These are phyloP conservation scores for Solanum lycopersicoides DNA, from an alignment of 257 asterid genomes.

Conservation along the genomic window DNA sequence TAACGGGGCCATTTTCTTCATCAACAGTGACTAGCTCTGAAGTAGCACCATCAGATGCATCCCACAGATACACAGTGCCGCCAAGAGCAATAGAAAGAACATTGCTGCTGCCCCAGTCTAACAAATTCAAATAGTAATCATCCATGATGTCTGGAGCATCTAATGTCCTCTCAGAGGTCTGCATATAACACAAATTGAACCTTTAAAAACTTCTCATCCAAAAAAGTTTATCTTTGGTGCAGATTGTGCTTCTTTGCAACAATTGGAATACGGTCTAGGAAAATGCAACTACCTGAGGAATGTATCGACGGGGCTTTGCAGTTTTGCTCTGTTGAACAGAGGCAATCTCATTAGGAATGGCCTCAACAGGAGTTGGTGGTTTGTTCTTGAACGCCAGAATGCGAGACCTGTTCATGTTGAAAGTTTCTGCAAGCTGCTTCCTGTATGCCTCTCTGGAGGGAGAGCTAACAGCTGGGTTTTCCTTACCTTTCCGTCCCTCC, in stretches of 20 bases:
- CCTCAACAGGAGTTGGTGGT: constrained; percentile 60
- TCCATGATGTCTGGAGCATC: constrained; percentile 92
- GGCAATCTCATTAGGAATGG: constrained; percentile 38
- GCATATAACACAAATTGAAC: constrained; percentile 11
- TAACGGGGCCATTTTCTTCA: constrained; percentile 79
- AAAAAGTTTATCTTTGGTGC: neutral
- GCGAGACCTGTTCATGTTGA: constrained; percentile 81
- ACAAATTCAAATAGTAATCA: constrained; percentile 76
- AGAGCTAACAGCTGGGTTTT: constrained; percentile 52
- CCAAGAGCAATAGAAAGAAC: constrained; percentile 91
- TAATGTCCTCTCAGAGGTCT: constrained; percentile 88
- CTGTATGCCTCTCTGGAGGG: constrained; percentile 82
- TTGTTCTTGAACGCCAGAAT: constrained; percentile 89
- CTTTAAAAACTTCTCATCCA: neutral
- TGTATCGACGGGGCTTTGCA: constrained; percentile 59
- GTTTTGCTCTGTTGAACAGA: constrained; percentile 44
- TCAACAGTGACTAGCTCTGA: constrained; percentile 74
- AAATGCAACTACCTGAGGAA: constrained; percentile 63
- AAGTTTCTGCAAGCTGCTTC: constrained; percentile 75
- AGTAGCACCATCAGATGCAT: constrained; percentile 67
- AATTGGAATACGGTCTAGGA: neutral
- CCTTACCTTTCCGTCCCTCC: constrained; percentile 75
- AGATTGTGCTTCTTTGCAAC: neutral
- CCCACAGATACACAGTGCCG: constrained; percentile 77
- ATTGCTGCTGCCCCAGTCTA: constrained; percentile 94